phyloP scores from a whole-genome alignment of 2,329 filamentous ascomycete species.

The Colletotrichum spinosum region DNA sequence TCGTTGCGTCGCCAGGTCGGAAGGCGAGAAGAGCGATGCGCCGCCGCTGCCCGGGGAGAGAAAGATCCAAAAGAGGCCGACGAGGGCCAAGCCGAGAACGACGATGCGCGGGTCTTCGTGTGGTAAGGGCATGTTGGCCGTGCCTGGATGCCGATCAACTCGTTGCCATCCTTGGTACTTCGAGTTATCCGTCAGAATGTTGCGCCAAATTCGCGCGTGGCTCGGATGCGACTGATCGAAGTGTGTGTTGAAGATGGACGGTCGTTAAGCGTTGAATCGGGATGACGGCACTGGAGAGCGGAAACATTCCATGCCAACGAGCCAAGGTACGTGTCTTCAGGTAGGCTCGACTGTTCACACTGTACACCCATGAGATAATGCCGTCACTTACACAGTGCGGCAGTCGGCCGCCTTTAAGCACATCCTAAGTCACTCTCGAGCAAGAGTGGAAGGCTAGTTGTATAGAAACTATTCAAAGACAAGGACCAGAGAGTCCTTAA shows the following conservation, averaged over 20 bases:
- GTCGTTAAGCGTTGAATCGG: neutral
- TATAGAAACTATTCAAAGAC: too few relatives aligned
- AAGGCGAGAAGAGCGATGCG: constrained; percentile 52
- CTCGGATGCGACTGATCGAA: neutral
- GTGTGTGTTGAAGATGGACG: neutral
- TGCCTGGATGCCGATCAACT: constrained; percentile 32
- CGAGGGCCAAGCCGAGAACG: constrained; percentile 54
- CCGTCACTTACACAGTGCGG: too few relatives aligned
- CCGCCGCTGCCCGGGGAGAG: constrained; percentile 42
- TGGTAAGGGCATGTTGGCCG: constrained; percentile 55
- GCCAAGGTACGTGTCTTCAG: too few relatives aligned
- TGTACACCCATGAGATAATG: too few relatives aligned
- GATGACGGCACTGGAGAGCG: constrained; percentile 23
- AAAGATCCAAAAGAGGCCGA: constrained; percentile 58
- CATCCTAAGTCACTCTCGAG: too few relatives aligned
- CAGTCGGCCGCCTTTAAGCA: too few relatives aligned
- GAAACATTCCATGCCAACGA: too few relatives aligned
- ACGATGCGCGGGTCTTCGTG: constrained; percentile 50
- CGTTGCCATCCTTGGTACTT: constrained; percentile 25
- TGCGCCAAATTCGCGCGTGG: neutral
- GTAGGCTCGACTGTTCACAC: too few relatives aligned
- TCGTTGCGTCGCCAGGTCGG: constrained; percentile 47
- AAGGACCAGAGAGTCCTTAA: too few relatives aligned
- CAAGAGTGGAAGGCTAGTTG: too few relatives aligned
- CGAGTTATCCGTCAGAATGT: too few relatives aligned